These are phyloP conservation scores for Fusarium goolgardi DNA, from an alignment of 2,329 filamentous ascomycete genomes.

Conservation along the genomic window DNA sequence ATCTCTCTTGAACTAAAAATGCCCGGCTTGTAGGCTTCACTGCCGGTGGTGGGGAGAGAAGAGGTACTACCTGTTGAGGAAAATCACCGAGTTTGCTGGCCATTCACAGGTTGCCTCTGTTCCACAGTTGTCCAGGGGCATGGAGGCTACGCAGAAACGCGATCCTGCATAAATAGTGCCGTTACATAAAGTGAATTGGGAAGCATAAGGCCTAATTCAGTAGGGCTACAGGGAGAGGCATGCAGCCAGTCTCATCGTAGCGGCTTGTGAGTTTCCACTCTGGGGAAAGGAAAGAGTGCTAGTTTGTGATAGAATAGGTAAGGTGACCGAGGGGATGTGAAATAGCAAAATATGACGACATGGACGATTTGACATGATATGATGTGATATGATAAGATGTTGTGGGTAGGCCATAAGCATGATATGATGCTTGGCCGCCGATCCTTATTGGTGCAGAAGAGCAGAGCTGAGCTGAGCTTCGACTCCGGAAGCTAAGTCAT, in stretches of 20 bases:
- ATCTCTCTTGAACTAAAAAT: background rate
- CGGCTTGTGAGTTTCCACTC: background rate
- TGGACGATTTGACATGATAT: background rate
- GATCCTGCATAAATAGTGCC: conserved; percentile 18
- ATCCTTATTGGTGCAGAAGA: conserved; percentile 6
- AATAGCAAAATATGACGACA: background rate
- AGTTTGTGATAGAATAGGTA: background rate
- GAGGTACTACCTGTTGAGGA: background rate
- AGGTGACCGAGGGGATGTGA: background rate
- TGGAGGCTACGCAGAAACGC: background rate
- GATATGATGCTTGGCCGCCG: background rate
- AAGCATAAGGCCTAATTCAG: background rate
- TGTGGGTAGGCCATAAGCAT: background rate
- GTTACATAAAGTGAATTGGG: conserved; percentile 14
- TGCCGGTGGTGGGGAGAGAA: conserved; percentile 32
- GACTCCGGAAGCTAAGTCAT: no score
- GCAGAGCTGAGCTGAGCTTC: background rate
- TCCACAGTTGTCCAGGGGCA: background rate
- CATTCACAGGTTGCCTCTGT: background rate
- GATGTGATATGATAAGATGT: conserved; percentile 1
- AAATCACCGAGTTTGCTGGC: background rate
- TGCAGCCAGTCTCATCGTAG: conserved; percentile 20
- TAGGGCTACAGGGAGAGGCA: conserved; percentile 14
- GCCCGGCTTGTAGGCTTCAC: conserved; percentile 10
- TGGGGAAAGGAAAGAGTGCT: background rate